These are phyloP conservation scores for Colletotrichum musae DNA, from an alignment of 2,329 filamentous ascomycete genomes.

Conservation along the genomic window DNA sequence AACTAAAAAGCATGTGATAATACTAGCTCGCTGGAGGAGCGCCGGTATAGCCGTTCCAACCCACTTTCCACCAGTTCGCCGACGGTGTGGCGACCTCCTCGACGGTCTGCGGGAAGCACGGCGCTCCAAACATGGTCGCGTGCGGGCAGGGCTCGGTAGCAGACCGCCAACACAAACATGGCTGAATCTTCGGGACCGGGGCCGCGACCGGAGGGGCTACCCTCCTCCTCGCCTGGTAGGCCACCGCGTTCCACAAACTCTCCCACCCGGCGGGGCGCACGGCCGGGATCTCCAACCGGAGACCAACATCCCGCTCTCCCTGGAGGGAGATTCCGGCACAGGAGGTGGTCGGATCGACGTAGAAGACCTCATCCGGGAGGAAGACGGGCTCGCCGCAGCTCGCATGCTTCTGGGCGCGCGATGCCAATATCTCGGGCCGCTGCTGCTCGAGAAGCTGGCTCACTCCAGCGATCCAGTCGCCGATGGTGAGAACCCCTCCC, in stretches of 20 bases:
- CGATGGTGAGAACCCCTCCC: conserved; percentile 16
- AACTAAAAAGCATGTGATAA: too few relatives aligned
- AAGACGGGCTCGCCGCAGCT: conserved; percentile 7
- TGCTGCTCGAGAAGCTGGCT: conserved; percentile 3
- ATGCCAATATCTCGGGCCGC: neutral
- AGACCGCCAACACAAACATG: neutral
- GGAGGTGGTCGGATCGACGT: conserved; percentile 4
- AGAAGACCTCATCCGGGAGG: conserved; percentile 9
- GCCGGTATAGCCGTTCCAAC: neutral
- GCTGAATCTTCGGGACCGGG: neutral
- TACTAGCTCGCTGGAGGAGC: neutral
- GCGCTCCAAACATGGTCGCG: neutral
- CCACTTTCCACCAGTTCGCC: neutral
- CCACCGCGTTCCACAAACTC: neutral
- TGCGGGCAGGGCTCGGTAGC: neutral
- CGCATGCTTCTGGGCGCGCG: neutral
- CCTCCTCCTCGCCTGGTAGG: conserved; percentile 47
- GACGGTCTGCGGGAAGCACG: neutral
- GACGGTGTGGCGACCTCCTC: neutral
- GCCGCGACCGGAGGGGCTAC: neutral
- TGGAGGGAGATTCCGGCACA: neutral
- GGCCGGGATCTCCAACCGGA: neutral
- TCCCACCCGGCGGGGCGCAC: conserved; percentile 39
- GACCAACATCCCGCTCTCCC: conserved; percentile 4
- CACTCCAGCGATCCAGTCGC: conserved; percentile 14